Evolutionary conservation across 306 rosid species (phyloP).

Genomic region (Glycine soja): DNA sequence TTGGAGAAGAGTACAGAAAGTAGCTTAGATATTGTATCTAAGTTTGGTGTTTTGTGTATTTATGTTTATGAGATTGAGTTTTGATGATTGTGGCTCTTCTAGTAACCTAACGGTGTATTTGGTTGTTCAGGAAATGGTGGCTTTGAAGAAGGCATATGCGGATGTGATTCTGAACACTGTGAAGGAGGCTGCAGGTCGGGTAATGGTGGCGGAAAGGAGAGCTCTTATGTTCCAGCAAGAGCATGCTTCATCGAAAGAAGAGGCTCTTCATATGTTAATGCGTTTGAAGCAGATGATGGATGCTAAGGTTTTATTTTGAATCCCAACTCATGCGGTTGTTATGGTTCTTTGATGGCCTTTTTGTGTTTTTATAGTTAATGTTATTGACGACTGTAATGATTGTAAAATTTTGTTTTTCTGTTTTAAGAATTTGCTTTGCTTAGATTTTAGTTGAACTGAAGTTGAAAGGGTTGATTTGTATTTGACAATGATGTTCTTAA

Average conservation of each 20-base stretch:
- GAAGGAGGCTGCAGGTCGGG: conserved; percentile 79
- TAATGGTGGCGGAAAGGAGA: conserved; percentile 70
- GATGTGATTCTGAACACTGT: conserved; percentile 77
- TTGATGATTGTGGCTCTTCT: neutral
- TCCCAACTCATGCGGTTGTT: neutral
- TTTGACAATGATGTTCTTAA: neutral
- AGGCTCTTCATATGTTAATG: conserved; percentile 68
- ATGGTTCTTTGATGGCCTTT: conserved; percentile 12
- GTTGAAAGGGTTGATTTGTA: neutral
- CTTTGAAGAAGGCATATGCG: conserved; percentile 80
- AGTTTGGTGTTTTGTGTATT: neutral
- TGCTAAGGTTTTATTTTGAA: conserved; percentile 61
- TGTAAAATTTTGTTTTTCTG: neutral
- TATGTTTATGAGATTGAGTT: conserved; percentile 7
- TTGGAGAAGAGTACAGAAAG: neutral
- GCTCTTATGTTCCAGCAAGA: conserved; percentile 59
- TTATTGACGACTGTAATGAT: conserved; percentile 1
- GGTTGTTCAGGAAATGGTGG: conserved; percentile 65
- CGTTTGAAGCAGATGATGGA: conserved; percentile 71
- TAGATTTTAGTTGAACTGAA: conserved; percentile 3
- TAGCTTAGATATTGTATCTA: neutral
- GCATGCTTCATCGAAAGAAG: conserved; percentile 58
- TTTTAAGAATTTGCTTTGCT: neutral
- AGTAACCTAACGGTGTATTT: neutral
- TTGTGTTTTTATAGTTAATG: neutral